Percentiles rank a stretch among this genome's conserved stretches.
These are phyloP conservation scores for Backusella liffmaniae DNA, from an alignment of 192 early-diverging fungal species.

Conservation along the genomic window DNA sequence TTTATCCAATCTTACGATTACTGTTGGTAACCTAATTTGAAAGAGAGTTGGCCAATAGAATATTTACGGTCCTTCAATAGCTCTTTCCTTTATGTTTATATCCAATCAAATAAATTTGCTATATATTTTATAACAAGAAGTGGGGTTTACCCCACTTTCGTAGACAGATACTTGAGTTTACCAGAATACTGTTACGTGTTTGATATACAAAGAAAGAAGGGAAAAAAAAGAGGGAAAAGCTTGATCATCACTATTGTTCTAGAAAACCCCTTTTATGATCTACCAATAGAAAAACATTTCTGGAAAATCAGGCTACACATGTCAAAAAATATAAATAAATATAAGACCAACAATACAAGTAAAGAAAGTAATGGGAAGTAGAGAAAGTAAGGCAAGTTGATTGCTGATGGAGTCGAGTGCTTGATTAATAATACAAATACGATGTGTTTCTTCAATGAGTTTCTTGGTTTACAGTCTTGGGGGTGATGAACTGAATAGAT, in stretches of 20 bases:
- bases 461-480: background rate
- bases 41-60: background rate
- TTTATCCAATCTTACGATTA: slow-evolving; percentile 4
- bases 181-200: background rate
- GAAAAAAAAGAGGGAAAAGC: background rate
- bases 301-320: background rate
- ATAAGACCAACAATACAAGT: background rate
- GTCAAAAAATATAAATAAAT: slow-evolving; percentile 1
- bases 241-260: background rate
- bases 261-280: background rate
- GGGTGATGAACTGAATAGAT: background rate
- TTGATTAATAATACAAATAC: background rate
- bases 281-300: background rate
- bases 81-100: background rate
- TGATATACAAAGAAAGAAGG: background rate
- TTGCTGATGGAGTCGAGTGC: background rate
- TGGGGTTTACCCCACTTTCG: slow-evolving; percentile 4
- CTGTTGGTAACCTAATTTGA: slow-evolving; percentile 1
- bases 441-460: background rate
- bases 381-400: background rate
- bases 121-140: slow-evolving; percentile 2
- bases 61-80: background rate
- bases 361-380: background rate
- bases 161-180: background rate
- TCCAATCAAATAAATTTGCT: slow-evolving; percentile 4